Evolutionary conservation across 1,139 yeast species (phyloP), one percentile per base, ranked within the genome.

Genomic region (Oligophagozyma castellii): DNA sequence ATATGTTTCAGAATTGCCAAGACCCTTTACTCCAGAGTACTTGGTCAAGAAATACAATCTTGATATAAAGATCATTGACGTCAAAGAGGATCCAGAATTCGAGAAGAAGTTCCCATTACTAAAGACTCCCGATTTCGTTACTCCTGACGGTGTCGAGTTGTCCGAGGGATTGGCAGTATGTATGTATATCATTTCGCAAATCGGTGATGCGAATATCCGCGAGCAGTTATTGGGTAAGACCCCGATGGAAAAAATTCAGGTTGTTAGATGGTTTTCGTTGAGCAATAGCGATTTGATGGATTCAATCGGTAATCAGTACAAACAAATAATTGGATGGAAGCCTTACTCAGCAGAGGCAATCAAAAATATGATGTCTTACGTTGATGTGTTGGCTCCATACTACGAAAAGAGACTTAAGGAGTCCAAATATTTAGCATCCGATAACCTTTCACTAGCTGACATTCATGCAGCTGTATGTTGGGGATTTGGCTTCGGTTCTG

Each of bases 401-500:
- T 56, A 61, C 38, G 84, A 76, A 58, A 51, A 57, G 28, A 70
- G 79, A 64, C 68, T 84, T 52, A 54, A 62, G 42, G 66, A 70
- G 49, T 67, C 65, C 71, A 80, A 93, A 39, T 84, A 67, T 66
- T 70, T 84, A 53, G 93, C 76, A 44, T 86, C 93, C 52, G 93
- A 84, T 64, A 70, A 83, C 59, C 47, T 78, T 46, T 63, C 94
- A 31, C 55, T 74, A 40, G 95, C 93, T 51, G 95, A 84, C 59
- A 46, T 78, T 40, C 65, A 67, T 49, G 59, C 64, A 42, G 80
- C 74, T 45, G 45, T 67, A 36, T 51, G 62, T 45, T 61, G 71
- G 51, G 48, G 53, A 54, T 65, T 76, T 56, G 72, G 70, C 36
- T 76, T 75, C 61, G 56, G 61, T 35, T 39, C 48, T 52, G 56